Conservation (phyloP, 305 asterid species). For the Plantago coronopus region DNA sequence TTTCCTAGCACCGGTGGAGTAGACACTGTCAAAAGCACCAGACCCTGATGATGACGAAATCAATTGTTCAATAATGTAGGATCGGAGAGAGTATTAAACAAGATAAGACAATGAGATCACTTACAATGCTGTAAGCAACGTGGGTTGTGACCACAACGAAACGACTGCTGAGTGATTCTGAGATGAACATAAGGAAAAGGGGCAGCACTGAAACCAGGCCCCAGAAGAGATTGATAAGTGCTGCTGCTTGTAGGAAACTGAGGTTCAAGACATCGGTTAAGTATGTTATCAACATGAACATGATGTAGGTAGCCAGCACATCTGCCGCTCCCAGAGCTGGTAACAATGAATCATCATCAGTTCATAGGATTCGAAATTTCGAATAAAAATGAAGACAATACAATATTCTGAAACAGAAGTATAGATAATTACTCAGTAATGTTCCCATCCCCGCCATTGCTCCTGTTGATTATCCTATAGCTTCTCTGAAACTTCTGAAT, state of each 20-base stretch:
- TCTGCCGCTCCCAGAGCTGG: conserved; percentile 27
- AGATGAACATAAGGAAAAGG: conserved; percentile 31
- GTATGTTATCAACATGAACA: conserved; percentile 44
- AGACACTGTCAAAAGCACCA: conserved; percentile 51
- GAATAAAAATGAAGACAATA: too few relatives aligned
- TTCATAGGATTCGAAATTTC: too few relatives aligned
- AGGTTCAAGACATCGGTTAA: conserved; percentile 42
- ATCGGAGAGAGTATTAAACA: too few relatives aligned
- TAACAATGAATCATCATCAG: too few relatives aligned
- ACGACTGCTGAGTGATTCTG: conserved; percentile 19
- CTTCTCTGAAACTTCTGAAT: too few relatives aligned
- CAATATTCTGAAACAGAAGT: not conserved
- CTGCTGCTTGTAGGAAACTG: conserved; percentile 44
- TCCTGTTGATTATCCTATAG: too few relatives aligned
- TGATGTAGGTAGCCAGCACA: conserved; percentile 31
- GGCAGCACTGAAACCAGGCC: conserved; percentile 34
- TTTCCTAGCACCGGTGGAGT: conserved; percentile 55
- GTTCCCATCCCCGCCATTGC: too few relatives aligned
- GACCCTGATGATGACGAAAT: conserved; percentile 35
- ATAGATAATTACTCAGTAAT: too few relatives aligned
- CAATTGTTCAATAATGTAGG: too few relatives aligned
- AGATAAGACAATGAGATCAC: not conserved
- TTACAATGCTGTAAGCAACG: conserved; percentile 34
- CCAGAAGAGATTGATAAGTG: conserved; percentile 36
- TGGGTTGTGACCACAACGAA: conserved; percentile 37